phyloP scores from a whole-genome alignment of 495 filamentous ascomycete genomes.

The Xylaria acuta region DNA sequence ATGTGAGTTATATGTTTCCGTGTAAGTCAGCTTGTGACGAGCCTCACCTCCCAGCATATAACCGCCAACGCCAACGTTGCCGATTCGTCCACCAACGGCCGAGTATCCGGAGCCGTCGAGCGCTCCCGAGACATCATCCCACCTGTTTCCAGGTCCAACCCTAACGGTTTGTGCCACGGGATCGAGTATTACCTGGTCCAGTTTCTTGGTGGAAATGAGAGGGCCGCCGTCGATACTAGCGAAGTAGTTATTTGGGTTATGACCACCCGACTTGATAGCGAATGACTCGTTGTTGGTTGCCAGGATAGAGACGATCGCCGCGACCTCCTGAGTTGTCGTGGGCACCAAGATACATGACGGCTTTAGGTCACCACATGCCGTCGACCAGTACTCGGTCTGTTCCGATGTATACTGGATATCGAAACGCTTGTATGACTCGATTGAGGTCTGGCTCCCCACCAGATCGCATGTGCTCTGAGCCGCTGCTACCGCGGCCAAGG shows the following conservation, averaged over 20 bases:
- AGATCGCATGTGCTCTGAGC: constrained; percentile 33
- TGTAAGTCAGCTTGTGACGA: not conserved
- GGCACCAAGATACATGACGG: constrained; percentile 58
- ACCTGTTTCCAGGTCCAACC: constrained; percentile 59
- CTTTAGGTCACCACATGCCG: constrained; percentile 46
- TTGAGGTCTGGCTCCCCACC: constrained; percentile 30
- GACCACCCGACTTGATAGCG: constrained; percentile 59
- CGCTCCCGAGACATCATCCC: constrained; percentile 55
- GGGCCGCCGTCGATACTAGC: constrained; percentile 62
- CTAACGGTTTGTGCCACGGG: constrained; percentile 49
- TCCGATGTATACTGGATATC: constrained; percentile 42
- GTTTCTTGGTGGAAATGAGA: constrained; percentile 56
- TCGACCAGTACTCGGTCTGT: constrained; percentile 57
- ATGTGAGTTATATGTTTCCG: constrained; percentile 28
- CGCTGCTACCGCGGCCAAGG: constrained; percentile 5
- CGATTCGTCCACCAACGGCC: constrained; percentile 59
- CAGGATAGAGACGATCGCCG: constrained; percentile 43
- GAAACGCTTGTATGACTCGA: constrained; percentile 27
- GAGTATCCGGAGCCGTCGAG: constrained; percentile 55
- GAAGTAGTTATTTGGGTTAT: constrained; percentile 57
- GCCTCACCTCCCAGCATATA: constrained; percentile 46
- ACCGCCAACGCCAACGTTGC: constrained; percentile 53
- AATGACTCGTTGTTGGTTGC: constrained; percentile 50
- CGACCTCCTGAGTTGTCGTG: constrained; percentile 44
- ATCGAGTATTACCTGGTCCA: constrained; percentile 55